Base-by-base conservation (phyloP, 495 filamentous ascomycete genomes). In the Friedmanniomyces endolithicus region DNA sequence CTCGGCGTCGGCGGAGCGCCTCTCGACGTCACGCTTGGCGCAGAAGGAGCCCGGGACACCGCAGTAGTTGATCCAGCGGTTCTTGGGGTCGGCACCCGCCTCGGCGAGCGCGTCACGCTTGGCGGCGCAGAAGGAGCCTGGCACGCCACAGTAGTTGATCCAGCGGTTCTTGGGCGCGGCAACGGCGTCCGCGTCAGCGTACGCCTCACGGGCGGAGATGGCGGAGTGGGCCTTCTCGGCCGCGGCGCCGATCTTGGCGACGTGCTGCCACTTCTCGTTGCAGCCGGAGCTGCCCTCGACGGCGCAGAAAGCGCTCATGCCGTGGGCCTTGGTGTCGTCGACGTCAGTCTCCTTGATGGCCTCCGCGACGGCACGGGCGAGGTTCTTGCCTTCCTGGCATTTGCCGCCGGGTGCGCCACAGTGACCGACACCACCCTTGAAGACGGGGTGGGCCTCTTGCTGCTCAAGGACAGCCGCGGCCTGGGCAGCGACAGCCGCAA, bases 381-480 rank as follows among this genome's bases (percentile, higher is more conserved):
- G 52, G 25, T 41, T 25, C 35, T 48, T 40, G 35, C n/a, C 54
- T 2, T 25, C 9, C 7, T 43, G 29, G 27, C 33, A 40, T n/a
- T 50, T 51, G 9, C 37, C 22, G 24, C 55, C 55, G 2, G 49
- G 48, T 24, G 41, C 49, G 41, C 41, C 27, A 31, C 48, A 52
- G 55, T 45, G 33, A 49, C 48, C 55, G 20, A 58, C 22, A 31
- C 54, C 47, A 11, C 52, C 22, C 19, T 31, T 24, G 48, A 56
- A 24, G 17, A 43, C 22, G 31, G 47, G 40, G 35, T 52, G 48
- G 37, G 24, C 17, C 24, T 52, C 33, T 20, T 29, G 37, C 35
- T 43, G 35, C 17, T 45, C 46, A 47, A 12, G 11, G 53, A 58
- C 43, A 29, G 55, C 49, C 35, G 55, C 55, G 39, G 55, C 55